Conservation (phyloP, 805 yeast genomes). For the Torulaspora franciscae region DNA sequence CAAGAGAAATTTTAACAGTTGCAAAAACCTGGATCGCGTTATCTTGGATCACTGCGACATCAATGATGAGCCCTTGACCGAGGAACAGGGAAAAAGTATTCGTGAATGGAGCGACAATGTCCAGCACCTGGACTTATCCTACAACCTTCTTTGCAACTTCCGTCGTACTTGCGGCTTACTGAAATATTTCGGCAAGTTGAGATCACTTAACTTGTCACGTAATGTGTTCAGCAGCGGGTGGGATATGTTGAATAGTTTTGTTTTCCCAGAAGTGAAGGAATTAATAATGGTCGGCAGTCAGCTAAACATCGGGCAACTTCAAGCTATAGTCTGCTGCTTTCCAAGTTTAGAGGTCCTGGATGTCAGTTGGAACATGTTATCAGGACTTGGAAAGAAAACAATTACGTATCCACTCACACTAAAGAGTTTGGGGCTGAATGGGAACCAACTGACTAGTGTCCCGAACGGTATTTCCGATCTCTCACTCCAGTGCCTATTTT, state of each 20-base stretch:
- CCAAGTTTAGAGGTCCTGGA: conserved; percentile 36
- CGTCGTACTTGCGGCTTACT: conserved; percentile 39
- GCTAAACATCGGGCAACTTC: conserved; percentile 6
- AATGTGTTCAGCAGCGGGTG: conserved; percentile 30
- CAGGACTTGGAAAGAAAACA: neutral
- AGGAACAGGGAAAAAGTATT: neutral
- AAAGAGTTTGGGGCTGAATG: conserved; percentile 21
- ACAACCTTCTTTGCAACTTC: conserved; percentile 48
- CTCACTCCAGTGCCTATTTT: conserved; percentile 6
- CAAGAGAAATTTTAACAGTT: conserved; percentile 44
- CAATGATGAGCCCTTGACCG: conserved; percentile 3
- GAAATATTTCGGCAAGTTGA: conserved; percentile 36
- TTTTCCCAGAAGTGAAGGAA: conserved; percentile 8
- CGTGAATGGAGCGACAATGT: conserved; percentile 17
- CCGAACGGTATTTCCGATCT: conserved; percentile 9
- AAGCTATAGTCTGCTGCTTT: conserved; percentile 27
- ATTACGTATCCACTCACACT: conserved; percentile 13
- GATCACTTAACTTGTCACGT: conserved; percentile 49
- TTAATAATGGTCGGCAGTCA: conserved; percentile 29
- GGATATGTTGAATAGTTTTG: neutral
- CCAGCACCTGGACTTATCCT: conserved; percentile 52
- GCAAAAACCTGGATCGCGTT: conserved; percentile 42
- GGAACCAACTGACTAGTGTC: conserved; percentile 14
- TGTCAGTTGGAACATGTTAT: conserved; percentile 27
- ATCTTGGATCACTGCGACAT: conserved; percentile 47